These are phyloP conservation scores for Akanthomyces muscarius DNA, from an alignment of 2,329 filamentous ascomycete genomes.

Conservation along the genomic window DNA sequence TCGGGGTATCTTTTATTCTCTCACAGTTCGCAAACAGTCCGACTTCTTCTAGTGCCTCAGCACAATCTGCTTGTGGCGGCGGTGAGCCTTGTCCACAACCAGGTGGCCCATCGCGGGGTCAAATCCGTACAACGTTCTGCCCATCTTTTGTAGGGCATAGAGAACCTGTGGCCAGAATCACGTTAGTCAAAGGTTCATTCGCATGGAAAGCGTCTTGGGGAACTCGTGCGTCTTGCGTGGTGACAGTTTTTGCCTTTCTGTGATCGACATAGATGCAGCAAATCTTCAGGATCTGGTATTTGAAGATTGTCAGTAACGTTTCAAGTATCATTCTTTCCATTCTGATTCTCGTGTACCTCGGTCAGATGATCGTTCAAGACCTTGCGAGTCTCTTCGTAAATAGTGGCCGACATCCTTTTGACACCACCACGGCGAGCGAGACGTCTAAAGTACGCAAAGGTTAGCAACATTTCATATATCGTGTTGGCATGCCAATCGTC, in stretches of 20 bases:
- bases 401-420: conserved; percentile 61
- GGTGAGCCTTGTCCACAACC: not conserved
- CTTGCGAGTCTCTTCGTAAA: conserved; percentile 59
- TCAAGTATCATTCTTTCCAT: not conserved
- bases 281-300: conserved; percentile 46
- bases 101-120: conserved; percentile 37
- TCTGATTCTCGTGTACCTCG: conserved; percentile 33
- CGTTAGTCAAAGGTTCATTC: not conserved
- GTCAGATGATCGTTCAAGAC: conserved; percentile 49
- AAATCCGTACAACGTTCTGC: conserved; percentile 56
- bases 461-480: not conserved
- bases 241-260: conserved; percentile 57
- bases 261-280: conserved; percentile 52
- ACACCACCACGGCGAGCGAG: conserved; percentile 73
- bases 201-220: not conserved
- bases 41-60: not conserved
- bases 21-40: not conserved
- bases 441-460: conserved; percentile 44
- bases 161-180: conserved; percentile 44
- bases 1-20: not conserved
- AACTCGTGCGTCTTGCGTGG: conserved; percentile 53
- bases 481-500: not conserved
- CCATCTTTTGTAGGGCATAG: conserved; percentile 44
- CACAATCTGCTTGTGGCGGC: conserved; percentile 14
- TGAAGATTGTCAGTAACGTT: not conserved